A percentile compares a stretch with the other conserved stretches of the same genome.
Evolutionary conservation across 257 asterid species (phyloP).

Genomic region (Solanum virginianum): DNA sequence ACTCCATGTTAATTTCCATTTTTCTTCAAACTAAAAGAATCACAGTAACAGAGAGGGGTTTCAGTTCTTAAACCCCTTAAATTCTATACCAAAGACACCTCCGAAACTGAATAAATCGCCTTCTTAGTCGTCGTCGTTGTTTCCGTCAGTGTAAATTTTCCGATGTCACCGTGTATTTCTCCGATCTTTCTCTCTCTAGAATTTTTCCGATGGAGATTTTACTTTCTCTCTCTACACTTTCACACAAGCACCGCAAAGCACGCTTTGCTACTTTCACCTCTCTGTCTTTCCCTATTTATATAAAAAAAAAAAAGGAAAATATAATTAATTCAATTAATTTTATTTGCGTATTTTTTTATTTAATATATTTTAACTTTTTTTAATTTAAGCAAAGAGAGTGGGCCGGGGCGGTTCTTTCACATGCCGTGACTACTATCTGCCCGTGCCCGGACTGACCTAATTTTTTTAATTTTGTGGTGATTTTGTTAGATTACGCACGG

Average conservation of each 20-base stretch:
- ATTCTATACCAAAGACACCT: not conserved
- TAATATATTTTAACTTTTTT: not conserved
- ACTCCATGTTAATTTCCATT: slow-evolving; percentile 37
- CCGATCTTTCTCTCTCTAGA: slow-evolving; percentile 2
- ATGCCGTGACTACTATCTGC: slow-evolving; percentile 5
- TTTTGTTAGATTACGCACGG: not conserved
- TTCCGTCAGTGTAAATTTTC: not conserved
- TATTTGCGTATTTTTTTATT: not conserved
- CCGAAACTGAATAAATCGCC: not conserved
- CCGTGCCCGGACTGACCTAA: slow-evolving; percentile 5
- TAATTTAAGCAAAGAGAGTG: not conserved
- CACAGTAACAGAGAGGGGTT: not conserved
- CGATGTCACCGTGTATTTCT: not conserved
- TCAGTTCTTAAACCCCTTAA: not conserved
- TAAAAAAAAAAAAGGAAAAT: not conserved
- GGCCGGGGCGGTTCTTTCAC: not conserved
- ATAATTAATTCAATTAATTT: not conserved
- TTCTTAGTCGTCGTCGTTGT: not conserved
- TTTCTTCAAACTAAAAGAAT: not conserved
- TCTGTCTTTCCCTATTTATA: slow-evolving; percentile 13
- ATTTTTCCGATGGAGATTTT: not conserved
- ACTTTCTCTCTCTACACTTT: not conserved
- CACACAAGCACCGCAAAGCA: slow-evolving; percentile 4
- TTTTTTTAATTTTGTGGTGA: not conserved
- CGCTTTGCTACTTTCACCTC: slow-evolving; percentile 2